Base-by-base conservation (phyloP, 1,284 basidiomycete genomes). In the Vanrija humicola region DNA sequence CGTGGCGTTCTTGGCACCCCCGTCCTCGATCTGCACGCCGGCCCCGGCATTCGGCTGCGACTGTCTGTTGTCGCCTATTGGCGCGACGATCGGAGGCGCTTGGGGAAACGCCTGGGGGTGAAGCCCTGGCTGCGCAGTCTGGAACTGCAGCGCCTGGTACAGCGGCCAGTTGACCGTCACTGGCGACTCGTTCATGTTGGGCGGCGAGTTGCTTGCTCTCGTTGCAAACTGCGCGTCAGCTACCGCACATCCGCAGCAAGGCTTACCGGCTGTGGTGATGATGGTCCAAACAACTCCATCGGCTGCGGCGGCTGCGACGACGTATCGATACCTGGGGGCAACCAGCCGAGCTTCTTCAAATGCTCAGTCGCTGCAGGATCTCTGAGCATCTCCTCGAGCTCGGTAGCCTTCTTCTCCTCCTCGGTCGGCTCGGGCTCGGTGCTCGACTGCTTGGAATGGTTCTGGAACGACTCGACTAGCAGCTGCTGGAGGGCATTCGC, bases 291-390 rank as follows among this genome's bases (percentile, higher is more conserved):
- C 26, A 23, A 38, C 15, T 34, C 5, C 21, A n/a, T 25, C 28
- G 28, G 28, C 9, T 21, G 38, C n/a, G 12, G 38, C 38, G 23
- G 44, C 23, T 15, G 44, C 19, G 14, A 14, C 25, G 26, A 25
- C 21, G 15, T 9, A n/a, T 26, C 43, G 23, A 29, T 18, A 7
- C 29, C 21, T 16, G 61, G 61, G 5, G 61, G 61, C 25, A 55
- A 54, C 62, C 62, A 63, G 6, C 62, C 62, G 1, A 63, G 47
- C 46, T 52, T 43, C 15, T 50, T 29, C 14, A 63, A 56, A 43
- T 63, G 58, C 15, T 58, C 54, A 5, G 54, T 52, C 18, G 61
- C 40, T 4, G 53, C 43, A 0, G 62, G 58, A 38, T 63, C 54
- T 44, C 55, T 48, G 40, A 60, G 50, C 40, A 63, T 47, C 16